Conservation (phyloP, 1,284 basidiomycete species). For the Pascua sp. region DNA sequence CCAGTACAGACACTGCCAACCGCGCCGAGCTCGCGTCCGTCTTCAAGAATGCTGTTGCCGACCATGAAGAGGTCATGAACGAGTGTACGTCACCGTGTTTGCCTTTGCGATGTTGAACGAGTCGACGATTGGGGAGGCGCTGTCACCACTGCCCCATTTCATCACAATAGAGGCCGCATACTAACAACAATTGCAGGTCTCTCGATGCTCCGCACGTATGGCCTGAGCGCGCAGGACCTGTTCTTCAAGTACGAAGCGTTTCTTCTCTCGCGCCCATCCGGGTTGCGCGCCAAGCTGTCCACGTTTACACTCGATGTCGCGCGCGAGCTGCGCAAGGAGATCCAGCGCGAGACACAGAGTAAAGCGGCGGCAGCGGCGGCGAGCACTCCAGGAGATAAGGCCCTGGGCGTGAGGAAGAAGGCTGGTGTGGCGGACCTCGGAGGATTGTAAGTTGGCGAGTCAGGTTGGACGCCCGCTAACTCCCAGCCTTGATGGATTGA, state of each 20-base stretch:
- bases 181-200: constrained; percentile 29
- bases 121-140: background rate
- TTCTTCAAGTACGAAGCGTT: constrained; percentile 54
- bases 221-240: constrained; percentile 44
- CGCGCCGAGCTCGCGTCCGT: constrained; percentile 31
- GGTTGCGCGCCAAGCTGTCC: constrained; percentile 41
- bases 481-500: constrained; percentile 33
- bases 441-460: constrained; percentile 31
- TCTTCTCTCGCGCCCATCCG: constrained; percentile 45
- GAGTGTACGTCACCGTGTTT: constrained; percentile 29
- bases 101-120: no score
- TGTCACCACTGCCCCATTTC: background rate
- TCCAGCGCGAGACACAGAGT: constrained; percentile 44
- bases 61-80: constrained; percentile 44
- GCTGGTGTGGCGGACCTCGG: constrained; percentile 36
- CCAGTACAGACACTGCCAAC: constrained; percentile 18
- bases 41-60: constrained; percentile 34
- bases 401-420: constrained; percentile 29
- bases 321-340: constrained; percentile 47
- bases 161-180: background rate
- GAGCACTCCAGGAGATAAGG: constrained; percentile 15
- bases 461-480: background rate
- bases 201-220: constrained; percentile 45
- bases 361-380: constrained; percentile 24
- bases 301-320: constrained; percentile 42